These are phyloP conservation scores for Yamadazyma buinensis DNA, from an alignment of 1,139 yeast species.

Conservation along the genomic window DNA sequence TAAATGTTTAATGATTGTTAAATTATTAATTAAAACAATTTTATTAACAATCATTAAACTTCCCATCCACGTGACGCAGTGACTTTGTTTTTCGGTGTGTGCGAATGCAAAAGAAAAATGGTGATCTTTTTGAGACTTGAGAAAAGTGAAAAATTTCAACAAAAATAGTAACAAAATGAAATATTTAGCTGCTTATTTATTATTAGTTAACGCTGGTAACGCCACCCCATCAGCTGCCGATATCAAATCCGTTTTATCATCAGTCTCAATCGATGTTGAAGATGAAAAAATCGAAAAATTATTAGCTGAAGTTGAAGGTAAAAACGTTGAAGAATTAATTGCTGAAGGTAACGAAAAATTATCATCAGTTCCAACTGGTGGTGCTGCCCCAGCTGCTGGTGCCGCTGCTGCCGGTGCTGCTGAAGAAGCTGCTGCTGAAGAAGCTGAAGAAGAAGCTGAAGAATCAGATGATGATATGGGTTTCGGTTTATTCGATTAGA, in stretches of 20 bases:
- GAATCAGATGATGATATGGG: conserved; percentile 51
- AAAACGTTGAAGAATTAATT: conserved; percentile 85
- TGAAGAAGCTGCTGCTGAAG: conserved; percentile 63
- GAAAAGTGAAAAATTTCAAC: conserved; percentile 4
- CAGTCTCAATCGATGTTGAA: conserved; percentile 96
- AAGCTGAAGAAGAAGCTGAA: conserved; percentile 59
- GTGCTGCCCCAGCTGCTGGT: conserved; percentile 80
- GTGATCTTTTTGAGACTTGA: too few relatives aligned
- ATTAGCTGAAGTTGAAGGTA: conserved; percentile 91
- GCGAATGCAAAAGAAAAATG: too few relatives aligned
- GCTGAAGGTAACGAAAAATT: conserved; percentile 95
- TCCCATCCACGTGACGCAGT: too few relatives aligned
- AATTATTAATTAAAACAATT: too few relatives aligned
- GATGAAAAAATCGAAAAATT: conserved; percentile 82
- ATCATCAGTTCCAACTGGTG: conserved; percentile 97
- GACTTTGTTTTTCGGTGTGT: too few relatives aligned
- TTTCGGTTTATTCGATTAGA: conserved; percentile 51
- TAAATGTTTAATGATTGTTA: too few relatives aligned
- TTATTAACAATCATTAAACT: too few relatives aligned
- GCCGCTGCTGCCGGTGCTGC: conserved; percentile 71
- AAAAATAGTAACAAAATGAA: conserved; percentile 31
- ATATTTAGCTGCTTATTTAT: conserved; percentile 68
- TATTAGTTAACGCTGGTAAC: conserved; percentile 66
- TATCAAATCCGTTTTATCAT: conserved; percentile 81
- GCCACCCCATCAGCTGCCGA: conserved; percentile 88